A percentile compares a stretch with the other conserved stretches of the same genome.
Conservation (phyloP, 495 filamentous ascomycete species). For the Podospora tetraspora region DNA sequence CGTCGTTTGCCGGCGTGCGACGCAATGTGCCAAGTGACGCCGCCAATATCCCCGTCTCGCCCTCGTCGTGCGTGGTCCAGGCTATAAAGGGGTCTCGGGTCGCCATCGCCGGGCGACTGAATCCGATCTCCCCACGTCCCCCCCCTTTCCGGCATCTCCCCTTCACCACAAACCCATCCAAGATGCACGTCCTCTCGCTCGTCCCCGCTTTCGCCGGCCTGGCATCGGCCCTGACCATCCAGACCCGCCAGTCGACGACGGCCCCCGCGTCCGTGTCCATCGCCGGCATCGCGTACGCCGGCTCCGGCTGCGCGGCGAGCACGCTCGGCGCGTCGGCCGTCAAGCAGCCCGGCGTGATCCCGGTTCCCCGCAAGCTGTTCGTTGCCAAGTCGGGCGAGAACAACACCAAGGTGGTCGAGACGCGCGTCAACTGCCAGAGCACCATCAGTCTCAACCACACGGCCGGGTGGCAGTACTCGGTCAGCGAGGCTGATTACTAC, state of each 20-base stretch:
- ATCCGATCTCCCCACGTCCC: not conserved
- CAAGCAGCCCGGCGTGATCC: not conserved
- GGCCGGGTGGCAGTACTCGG: conserved; percentile 15
- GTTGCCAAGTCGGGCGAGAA: conserved; percentile 4
- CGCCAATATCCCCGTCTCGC: conserved; percentile 3
- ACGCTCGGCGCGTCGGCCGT: not conserved
- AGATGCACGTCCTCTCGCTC: conserved; percentile 11
- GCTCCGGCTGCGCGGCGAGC: conserved; percentile 9
- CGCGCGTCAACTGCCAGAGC: conserved; percentile 7
- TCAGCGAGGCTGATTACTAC: conserved; percentile 19
- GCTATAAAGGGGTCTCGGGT: conserved; percentile 1
- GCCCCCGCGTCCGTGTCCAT: conserved; percentile 5
- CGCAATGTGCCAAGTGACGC: conserved; percentile 7
- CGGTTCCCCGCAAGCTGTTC: not conserved
- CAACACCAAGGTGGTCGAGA: not conserved
- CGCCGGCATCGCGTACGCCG: conserved; percentile 4
- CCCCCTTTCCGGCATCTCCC: not conserved
- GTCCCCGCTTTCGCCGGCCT: conserved; percentile 16
- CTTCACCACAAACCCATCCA: not conserved
- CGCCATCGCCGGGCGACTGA: not conserved
- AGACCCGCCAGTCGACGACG: not conserved
- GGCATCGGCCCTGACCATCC: conserved; percentile 6
- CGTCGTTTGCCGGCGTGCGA: conserved; percentile 7
- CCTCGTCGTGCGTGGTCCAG: not conserved
- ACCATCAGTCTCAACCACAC: conserved; percentile 13